phyloP scores from a whole-genome alignment of 352 stramenopile species.

The Phytophthora chlamydospora region DNA sequence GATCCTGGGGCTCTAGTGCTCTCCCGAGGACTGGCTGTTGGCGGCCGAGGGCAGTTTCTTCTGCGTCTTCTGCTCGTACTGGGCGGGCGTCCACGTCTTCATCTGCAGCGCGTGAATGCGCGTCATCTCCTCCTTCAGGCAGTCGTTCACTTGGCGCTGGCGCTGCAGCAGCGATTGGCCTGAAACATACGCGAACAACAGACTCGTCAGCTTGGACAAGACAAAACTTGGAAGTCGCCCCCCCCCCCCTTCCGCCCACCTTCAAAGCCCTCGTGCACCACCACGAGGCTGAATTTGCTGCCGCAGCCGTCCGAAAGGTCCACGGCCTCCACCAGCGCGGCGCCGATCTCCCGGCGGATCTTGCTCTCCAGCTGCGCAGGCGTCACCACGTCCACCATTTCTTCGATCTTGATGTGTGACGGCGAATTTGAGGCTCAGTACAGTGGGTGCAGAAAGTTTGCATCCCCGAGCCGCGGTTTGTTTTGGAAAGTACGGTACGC shows the following conservation, averaged over 20 bases:
- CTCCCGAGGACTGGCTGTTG: constrained; percentile 50
- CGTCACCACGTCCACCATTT: constrained; percentile 55
- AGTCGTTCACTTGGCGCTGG: constrained; percentile 81
- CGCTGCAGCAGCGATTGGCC: constrained; percentile 78
- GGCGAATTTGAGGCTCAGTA: too few species aligned
- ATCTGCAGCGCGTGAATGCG: constrained; percentile 87
- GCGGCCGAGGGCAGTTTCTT: constrained; percentile 46
- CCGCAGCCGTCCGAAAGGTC: constrained; percentile 86
- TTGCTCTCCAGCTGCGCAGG: constrained; percentile 59
- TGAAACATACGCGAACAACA: constrained; percentile 15
- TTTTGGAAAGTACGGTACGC: too few species aligned
- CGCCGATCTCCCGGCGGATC: constrained; percentile 69
- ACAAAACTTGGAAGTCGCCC: not conserved
- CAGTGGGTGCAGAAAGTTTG: too few species aligned
- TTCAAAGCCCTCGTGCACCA: constrained; percentile 84
- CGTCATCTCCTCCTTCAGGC: constrained; percentile 84
- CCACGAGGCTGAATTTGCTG: constrained; percentile 84
- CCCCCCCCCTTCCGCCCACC: constrained; percentile 24
- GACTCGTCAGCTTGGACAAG: not conserved
- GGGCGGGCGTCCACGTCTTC: constrained; percentile 84
- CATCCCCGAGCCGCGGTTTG: too few species aligned
- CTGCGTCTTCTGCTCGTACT: constrained; percentile 86
- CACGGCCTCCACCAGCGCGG: constrained; percentile 68
- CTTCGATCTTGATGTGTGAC: not conserved
- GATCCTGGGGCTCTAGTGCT: constrained; percentile 44